phyloP scores from a whole-genome alignment of 192 early-diverging fungal species.

The Backusella parvicylindrica region DNA sequence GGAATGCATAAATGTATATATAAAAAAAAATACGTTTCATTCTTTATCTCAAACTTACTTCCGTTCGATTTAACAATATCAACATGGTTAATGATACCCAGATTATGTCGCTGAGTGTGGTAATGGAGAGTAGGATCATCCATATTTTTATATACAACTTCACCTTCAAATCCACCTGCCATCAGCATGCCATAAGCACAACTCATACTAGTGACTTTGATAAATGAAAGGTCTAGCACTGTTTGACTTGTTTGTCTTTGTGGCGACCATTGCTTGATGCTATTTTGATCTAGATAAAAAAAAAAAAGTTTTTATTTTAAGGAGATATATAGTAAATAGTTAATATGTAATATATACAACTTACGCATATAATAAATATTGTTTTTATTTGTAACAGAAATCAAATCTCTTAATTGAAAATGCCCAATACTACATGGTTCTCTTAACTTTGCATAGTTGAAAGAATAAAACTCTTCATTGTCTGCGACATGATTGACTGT shows the following conservation, averaged over 20 bases:
- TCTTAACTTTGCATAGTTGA: conserved; percentile 39
- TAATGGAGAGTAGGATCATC: conserved; percentile 5
- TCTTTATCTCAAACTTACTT: conserved; percentile 15
- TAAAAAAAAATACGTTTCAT: not conserved
- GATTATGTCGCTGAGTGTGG: conserved; percentile 14
- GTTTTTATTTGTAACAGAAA: conserved; percentile 58
- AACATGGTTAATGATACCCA: conserved; percentile 63
- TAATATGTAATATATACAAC: not conserved
- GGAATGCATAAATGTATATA: not conserved
- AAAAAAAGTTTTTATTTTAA: not conserved
- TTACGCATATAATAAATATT: conserved; percentile 54
- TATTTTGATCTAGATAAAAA: conserved; percentile 33
- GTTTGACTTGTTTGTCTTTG: conserved; percentile 27
- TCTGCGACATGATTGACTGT: conserved; percentile 21
- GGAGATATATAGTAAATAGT: too few species aligned
- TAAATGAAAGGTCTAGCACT: conserved; percentile 25
- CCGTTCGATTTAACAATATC: conserved; percentile 44
- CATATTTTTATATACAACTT: conserved; percentile 31
- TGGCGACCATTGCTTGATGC: conserved; percentile 45
- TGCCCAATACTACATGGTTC: conserved; percentile 54
- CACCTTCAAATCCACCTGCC: conserved; percentile 53
- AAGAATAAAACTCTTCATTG: conserved; percentile 42
- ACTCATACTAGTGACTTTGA: conserved; percentile 51
- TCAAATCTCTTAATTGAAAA: conserved; percentile 61
- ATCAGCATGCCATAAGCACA: conserved; percentile 40